Evolutionary conservation across 768 basidiomycete species (phyloP).

Genomic region (Termitomyces bulborhizus): DNA sequence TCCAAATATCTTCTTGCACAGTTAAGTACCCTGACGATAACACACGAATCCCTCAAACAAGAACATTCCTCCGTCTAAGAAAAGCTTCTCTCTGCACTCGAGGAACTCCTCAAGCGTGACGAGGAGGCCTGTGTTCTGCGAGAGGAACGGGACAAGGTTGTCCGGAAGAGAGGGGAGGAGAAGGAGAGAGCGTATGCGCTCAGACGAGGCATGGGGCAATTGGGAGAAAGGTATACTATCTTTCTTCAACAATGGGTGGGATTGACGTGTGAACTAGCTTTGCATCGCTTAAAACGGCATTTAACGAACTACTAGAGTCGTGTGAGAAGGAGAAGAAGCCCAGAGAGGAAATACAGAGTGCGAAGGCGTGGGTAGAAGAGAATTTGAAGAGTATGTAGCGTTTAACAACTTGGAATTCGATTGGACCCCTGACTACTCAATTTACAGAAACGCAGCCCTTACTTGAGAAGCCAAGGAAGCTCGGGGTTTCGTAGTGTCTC

Average conservation of each 20-base stretch:
- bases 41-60: slow-evolving; percentile 8
- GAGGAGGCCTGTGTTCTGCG: neutral
- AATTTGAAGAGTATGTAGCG: slow-evolving; percentile 1
- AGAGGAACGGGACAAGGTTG: neutral
- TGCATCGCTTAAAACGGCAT: neutral
- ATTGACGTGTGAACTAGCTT: slow-evolving; percentile 3
- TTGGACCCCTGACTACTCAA: neutral
- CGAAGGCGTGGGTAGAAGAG: slow-evolving; percentile 6
- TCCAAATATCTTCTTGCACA: slow-evolving; percentile 4
- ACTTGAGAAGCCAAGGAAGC: no score
- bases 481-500: slow-evolving; percentile 16
- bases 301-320: slow-evolving; percentile 3
- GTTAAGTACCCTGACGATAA: slow-evolving; percentile 5
- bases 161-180: neutral
- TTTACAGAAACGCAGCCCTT: slow-evolving; percentile 15
- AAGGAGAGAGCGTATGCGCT: neutral
- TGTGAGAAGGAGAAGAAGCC: slow-evolving; percentile 1
- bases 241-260: neutral
- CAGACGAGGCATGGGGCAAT: slow-evolving; percentile 2
- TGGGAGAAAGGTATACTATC: slow-evolving; percentile 5
- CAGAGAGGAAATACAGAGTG: slow-evolving; percentile 2
- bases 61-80: neutral
- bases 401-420: neutral
- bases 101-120: neutral
- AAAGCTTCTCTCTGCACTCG: slow-evolving; percentile 1